Evolutionary conservation across 2,329 filamentous ascomycete species (phyloP), one percentile per base, ranked within the genome.

Genomic region (Pseudofabraea citricarpa): DNA sequence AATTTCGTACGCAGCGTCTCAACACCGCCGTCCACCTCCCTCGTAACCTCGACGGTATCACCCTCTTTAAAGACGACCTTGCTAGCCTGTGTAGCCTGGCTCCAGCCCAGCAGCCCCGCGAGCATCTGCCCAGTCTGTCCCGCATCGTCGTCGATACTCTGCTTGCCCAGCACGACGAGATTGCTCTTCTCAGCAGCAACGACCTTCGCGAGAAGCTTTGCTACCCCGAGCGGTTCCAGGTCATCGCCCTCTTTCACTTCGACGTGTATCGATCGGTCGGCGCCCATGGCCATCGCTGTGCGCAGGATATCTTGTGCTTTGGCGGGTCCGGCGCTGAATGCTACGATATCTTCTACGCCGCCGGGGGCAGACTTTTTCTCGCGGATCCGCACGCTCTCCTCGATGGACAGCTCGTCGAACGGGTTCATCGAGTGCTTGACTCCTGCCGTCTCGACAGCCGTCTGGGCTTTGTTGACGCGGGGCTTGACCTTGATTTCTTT

Each of bases 401-500:
- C 93, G 66, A 98, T 83, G 33, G 90, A 94, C 61, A 98, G 87
- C 68, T 98, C 93, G 74, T 98, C 93, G 71, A 98, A 98, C 16
- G 93, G 93, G 76, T 97, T 98, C 81, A 98, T 91, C 64, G 85
- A 90, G 77, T 97, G 91, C 71, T 97, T 97, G 61, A 97, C 90
- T 56, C 87, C 87, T 52, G 84, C 77, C 43, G 87, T 95, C 70
- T 96, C 91, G 69, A 98, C 85, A 62, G 82, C 91, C 49, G 91
- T 96, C 69, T 81, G 75, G 52, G 79, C 69, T 65, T 82, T 83
- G 72, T 84, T 84, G 64, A 84, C 78, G 55, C 80, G 78, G 45
- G 79, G 79, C 61, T 83, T 83, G 72, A 83, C 77, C 80, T 84
- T 56, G 20, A 38, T 19, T n/a, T 27, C 13, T 12, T 24, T 27